phyloP scores from a whole-genome alignment of 768 basidiomycete genomes.

The Amanita inopinata region DNA sequence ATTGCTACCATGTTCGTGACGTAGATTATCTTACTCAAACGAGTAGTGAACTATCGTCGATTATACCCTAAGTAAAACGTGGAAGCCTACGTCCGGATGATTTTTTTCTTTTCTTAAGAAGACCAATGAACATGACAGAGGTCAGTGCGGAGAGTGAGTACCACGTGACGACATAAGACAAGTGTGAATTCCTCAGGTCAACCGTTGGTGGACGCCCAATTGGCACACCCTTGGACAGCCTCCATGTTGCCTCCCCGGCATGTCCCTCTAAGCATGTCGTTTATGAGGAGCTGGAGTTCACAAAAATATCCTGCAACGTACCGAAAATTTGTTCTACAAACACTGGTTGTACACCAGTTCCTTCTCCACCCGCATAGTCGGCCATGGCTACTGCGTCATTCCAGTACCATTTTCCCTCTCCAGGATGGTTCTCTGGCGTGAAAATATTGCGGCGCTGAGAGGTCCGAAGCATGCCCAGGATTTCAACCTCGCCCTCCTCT shows the following conservation, averaged over 20 bases:
- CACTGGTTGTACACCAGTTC: conserved; percentile 73
- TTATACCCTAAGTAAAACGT: conserved; percentile 28
- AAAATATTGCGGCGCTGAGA: conserved; percentile 68
- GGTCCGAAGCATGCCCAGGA: conserved; percentile 82
- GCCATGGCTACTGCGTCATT: conserved; percentile 78
- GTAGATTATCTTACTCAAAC: too few species aligned
- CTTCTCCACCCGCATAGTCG: conserved; percentile 62
- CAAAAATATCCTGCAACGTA: conserved; percentile 25
- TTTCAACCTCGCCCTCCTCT: conserved; percentile 51
- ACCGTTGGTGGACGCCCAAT: conserved; percentile 76
- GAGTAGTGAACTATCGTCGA: too few species aligned
- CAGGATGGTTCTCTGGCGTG: conserved; percentile 82
- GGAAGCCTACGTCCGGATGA: conserved; percentile 45
- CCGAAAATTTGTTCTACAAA: conserved; percentile 89
- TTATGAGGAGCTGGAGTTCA: background rate
- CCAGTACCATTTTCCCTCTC: conserved; percentile 86
- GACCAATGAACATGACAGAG: conserved; percentile 66
- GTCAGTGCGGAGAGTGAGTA: conserved; percentile 85
- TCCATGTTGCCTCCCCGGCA: conserved; percentile 56
- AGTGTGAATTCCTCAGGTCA: conserved; percentile 87
- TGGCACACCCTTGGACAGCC: conserved; percentile 65
- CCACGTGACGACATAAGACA: conserved; percentile 96
- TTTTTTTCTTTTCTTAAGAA: conserved; percentile 48
- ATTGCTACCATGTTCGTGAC: background rate
- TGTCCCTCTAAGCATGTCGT: conserved; percentile 56